These are phyloP conservation scores for Aureobasidium sp. DNA, from an alignment of 2,329 filamentous ascomycete species.

Conservation along the genomic window DNA sequence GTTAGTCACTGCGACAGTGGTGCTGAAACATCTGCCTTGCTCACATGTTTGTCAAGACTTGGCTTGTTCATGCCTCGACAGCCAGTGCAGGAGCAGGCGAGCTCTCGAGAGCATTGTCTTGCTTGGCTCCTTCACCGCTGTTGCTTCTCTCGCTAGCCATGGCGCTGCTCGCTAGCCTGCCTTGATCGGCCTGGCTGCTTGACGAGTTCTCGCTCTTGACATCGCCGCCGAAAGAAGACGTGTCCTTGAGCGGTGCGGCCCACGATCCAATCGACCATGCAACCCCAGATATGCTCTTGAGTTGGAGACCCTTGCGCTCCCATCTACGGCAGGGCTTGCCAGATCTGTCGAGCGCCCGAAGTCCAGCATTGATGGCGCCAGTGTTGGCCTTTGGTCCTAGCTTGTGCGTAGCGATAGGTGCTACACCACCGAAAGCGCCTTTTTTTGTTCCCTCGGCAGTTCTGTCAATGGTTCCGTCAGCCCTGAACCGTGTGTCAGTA, in stretches of 20 bases:
- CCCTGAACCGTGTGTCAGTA: constrained; percentile 32
- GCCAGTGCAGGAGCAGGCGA: constrained; percentile 29
- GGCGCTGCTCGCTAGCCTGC: constrained; percentile 51
- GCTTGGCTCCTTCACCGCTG: constrained; percentile 35
- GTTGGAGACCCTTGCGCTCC: constrained; percentile 70
- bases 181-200: constrained; percentile 49
- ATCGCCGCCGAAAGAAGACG: constrained; percentile 50
- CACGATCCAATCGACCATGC: constrained; percentile 76
- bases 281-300: constrained; percentile 91
- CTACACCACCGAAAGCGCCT: constrained; percentile 38
- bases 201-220: constrained; percentile 49
- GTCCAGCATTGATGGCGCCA: constrained; percentile 92
- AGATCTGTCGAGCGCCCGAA: constrained; percentile 86
- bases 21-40: neutral
- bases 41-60: neutral
- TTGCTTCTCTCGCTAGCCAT: constrained; percentile 56
- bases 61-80: constrained; percentile 1
- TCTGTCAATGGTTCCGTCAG: constrained; percentile 44
- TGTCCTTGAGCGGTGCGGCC: constrained; percentile 55
- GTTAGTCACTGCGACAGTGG: neutral
- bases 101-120: constrained; percentile 29
- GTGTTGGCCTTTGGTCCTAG: constrained; percentile 94
- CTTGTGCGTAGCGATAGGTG: constrained; percentile 53
- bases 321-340: constrained; percentile 90
- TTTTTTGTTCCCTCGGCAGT: constrained; percentile 28